Evolutionary conservation across 352 stramenopile genomes (phyloP), one percentile per base, ranked within the genome.

Genomic region (Peronospora farinosa): DNA sequence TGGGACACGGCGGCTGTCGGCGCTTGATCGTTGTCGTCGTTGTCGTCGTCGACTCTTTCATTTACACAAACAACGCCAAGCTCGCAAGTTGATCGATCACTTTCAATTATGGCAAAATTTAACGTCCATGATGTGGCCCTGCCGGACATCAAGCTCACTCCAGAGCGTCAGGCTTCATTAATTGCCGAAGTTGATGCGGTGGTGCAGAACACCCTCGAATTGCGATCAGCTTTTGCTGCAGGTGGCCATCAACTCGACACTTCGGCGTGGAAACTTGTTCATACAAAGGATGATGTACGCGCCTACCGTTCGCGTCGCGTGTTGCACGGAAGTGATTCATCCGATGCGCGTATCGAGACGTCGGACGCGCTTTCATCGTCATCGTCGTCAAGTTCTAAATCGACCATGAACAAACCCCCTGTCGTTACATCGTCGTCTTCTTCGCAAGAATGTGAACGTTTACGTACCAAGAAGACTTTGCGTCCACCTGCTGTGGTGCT

Each of bases 251-350:
- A 78, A 38, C 65, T 78, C 35, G 57, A 66, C 40, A 57, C 35
- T 5, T 57, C 61, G 5, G 59, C 58, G 16, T 75, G 69, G 65
- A 75, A 78, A 43, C 60, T 75, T 37, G 48, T 78, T 15, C 63
- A 54, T 32, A 65, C 63, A 23, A 63, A 65, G 36, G 63, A 75
- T 33, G 60, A 72, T 25, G 59, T 75, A 7, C 55, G 54, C 7
- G 54, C 67, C 0, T 78, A 67, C 43, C 65, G 61, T 16, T 74
- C 65, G 28, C 61, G 65, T 56, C 62, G 65, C 13, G 47, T 67
- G 5, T 62, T 69, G 37, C 47, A 67, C 31, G 54, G 60, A 13
- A 39, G 47, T 5, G 51, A 59, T n/a, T 41, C 48, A 39, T 46
- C 47, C n/a, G 61, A 66, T 12, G 32, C 43, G 31, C 56, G 44